phyloP scores from a whole-genome alignment of 2,329 filamentous ascomycete species.

The Ophiocordyceps polyrhachis-furcata region DNA sequence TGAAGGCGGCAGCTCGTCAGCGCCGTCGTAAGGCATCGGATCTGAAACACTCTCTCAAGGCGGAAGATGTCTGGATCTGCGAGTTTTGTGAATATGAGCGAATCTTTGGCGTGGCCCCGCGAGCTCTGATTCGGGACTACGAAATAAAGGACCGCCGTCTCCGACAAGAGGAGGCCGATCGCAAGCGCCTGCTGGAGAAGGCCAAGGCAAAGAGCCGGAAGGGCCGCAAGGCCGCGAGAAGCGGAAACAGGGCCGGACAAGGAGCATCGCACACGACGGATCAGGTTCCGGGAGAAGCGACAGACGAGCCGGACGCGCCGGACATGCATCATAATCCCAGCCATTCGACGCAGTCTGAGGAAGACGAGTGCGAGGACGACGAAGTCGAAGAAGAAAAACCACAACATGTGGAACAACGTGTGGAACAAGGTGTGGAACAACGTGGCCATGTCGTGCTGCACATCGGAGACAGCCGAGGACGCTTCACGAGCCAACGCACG shows the following conservation, averaged over 20 bases:
- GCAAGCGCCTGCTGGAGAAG: slow-evolving; percentile 70
- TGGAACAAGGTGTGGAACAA: no score
- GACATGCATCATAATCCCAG: slow-evolving; percentile 10
- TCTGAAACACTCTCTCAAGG: slow-evolving; percentile 48
- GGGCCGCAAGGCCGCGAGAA: slow-evolving; percentile 37
- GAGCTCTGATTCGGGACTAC: slow-evolving; percentile 73
- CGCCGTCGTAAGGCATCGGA: slow-evolving; percentile 62
- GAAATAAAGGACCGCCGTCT: slow-evolving; percentile 85
- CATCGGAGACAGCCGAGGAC: no score
- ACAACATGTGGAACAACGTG: no score
- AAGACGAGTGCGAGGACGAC: slow-evolving; percentile 17
- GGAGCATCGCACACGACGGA: slow-evolving; percentile 7
- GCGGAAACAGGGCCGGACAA: slow-evolving; percentile 8
- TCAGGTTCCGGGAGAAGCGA: slow-evolving; percentile 7
- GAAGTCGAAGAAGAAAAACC: background rate
- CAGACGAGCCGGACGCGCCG: slow-evolving; percentile 5
- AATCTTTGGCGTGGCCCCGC: slow-evolving; percentile 78
- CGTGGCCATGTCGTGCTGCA: no score
- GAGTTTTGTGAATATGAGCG: slow-evolving; percentile 96
- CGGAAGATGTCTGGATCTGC: slow-evolving; percentile 79
- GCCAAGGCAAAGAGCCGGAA: slow-evolving; percentile 87
- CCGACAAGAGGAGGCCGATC: slow-evolving; percentile 70
- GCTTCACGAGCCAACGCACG: no score
- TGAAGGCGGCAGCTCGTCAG: slow-evolving; percentile 55
- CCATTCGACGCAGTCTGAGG: slow-evolving; percentile 21